Evolutionary conservation across 129 eudicot species (phyloP).

Genomic region (Artemisia annua): DNA sequence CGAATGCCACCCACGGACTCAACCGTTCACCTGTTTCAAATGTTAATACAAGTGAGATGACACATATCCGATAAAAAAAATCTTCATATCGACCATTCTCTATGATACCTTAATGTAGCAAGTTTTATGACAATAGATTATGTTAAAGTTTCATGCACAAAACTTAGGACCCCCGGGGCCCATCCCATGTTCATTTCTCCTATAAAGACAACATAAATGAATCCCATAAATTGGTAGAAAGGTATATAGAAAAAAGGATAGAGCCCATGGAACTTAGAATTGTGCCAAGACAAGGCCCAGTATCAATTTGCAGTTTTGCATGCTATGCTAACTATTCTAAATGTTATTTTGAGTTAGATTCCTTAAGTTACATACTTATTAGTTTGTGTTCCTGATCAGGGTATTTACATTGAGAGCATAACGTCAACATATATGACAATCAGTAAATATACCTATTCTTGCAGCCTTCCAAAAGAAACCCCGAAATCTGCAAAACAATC

Average conservation of each 20-base stretch:
- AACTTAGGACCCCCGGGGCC: not conserved
- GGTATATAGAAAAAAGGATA: not conserved
- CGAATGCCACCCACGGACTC: conserved; percentile 92
- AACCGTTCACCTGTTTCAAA: conserved; percentile 75
- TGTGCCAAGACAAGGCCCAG: not conserved
- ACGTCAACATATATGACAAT: not conserved
- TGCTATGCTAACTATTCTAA: not conserved
- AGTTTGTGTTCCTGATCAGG: not conserved
- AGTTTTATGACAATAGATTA: not conserved
- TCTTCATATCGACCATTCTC: not conserved
- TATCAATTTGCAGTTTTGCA: not conserved
- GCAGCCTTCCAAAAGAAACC: conserved; percentile 96
- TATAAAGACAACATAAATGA: conserved; percentile 4
- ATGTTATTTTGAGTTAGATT: conserved; percentile 11
- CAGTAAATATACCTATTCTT: conserved; percentile 53
- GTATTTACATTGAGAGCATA: not conserved
- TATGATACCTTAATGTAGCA: not conserved
- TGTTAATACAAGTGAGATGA: conserved; percentile 4
- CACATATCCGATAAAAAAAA: not conserved
- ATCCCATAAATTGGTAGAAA: conserved; percentile 5
- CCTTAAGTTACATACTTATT: not conserved
- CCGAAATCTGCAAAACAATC: conserved; percentile 59
- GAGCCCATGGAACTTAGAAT: conserved; percentile 6
- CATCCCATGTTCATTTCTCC: not conserved
- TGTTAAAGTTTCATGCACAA: not conserved